Percentiles rank a stretch among this genome's conserved stretches.
These are phyloP conservation scores for Solanum paucissectum DNA, from an alignment of 257 asterid species.

Conservation along the genomic window DNA sequence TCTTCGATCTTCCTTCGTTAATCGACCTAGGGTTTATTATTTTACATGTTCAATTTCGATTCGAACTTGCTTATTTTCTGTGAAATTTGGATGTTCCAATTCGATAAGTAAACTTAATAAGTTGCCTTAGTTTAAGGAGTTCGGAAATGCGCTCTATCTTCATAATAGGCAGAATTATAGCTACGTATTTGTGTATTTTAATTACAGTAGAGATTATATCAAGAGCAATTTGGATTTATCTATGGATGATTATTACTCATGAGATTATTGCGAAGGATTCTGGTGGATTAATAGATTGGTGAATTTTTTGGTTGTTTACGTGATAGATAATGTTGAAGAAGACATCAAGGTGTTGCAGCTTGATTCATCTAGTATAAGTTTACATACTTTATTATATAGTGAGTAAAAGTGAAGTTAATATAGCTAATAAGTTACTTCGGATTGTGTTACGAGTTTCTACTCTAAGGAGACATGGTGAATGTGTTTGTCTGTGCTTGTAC, in stretches of 20 bases:
- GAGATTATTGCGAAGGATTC: not conserved
- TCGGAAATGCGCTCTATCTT: not conserved
- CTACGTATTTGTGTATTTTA: not conserved
- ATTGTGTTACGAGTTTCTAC: not conserved
- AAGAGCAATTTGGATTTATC: not conserved
- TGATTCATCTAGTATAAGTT: constrained; percentile 53
- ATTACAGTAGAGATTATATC: not conserved
- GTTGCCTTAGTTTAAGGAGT: not conserved
- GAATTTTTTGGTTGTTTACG: not conserved
- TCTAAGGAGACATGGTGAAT: not conserved
- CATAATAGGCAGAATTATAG: not conserved
- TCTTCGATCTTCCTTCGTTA: not conserved
- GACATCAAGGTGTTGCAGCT: constrained; percentile 76
- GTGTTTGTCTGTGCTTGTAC: not conserved
- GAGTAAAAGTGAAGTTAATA: not conserved
- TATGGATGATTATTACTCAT: not conserved
- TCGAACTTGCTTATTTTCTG: not conserved
- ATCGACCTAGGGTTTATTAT: not conserved
- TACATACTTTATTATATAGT: not conserved
- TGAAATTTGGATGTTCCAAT: not conserved
- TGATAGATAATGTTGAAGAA: constrained; percentile 60
- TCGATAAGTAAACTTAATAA: not conserved
- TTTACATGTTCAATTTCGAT: not conserved
- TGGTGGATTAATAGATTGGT: not conserved
- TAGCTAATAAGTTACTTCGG: not conserved